Evolutionary conservation across 2,329 filamentous ascomycete species (phyloP).

Genomic region (Tolypocladium album): DNA sequence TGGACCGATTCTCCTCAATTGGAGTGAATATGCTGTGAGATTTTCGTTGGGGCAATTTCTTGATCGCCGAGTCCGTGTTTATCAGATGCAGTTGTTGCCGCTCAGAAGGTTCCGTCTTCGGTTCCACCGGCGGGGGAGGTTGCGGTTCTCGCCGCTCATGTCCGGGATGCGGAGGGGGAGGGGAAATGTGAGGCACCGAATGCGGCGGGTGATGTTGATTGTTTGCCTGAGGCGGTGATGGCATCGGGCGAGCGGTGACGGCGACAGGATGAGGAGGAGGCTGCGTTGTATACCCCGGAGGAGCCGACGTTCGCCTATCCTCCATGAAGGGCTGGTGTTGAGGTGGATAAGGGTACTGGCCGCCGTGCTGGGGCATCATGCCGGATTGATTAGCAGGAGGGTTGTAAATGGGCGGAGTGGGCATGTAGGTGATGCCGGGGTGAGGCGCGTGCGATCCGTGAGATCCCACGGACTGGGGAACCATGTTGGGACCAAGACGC

Average conservation of each 20-base stretch:
- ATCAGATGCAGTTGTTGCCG: slow-evolving; percentile 34
- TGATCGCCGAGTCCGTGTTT: slow-evolving; percentile 41
- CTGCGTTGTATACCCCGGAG: slow-evolving; percentile 53
- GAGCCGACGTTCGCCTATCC: slow-evolving; percentile 65
- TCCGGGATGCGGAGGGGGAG: slow-evolving; percentile 28
- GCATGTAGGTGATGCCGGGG: slow-evolving; percentile 68
- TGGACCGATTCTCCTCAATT: slow-evolving; percentile 84
- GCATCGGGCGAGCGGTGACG: slow-evolving; percentile 37
- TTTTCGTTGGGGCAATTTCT: slow-evolving; percentile 63
- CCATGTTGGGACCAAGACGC: slow-evolving; percentile 63
- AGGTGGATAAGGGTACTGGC: slow-evolving; percentile 25
- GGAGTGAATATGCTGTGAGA: slow-evolving; percentile 94
- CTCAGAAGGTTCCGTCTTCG: slow-evolving; percentile 36
- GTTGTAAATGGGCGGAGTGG: slow-evolving; percentile 78
- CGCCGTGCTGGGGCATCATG: slow-evolving; percentile 26
- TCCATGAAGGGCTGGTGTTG: slow-evolving; percentile 57
- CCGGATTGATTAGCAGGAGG: slow-evolving; percentile 31
- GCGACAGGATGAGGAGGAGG: slow-evolving; percentile 37
- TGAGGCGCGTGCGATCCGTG: slow-evolving; percentile 43
- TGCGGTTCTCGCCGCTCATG: slow-evolving; percentile 36
- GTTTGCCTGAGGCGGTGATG: slow-evolving; percentile 48
- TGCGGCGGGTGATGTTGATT: slow-evolving; percentile 39
- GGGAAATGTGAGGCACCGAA: slow-evolving; percentile 36
- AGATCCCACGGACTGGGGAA: slow-evolving; percentile 50
- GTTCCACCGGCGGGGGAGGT: slow-evolving; percentile 40